phyloP scores from a whole-genome alignment of 2,329 filamentous ascomycete genomes.

The Alternaria dauci region DNA sequence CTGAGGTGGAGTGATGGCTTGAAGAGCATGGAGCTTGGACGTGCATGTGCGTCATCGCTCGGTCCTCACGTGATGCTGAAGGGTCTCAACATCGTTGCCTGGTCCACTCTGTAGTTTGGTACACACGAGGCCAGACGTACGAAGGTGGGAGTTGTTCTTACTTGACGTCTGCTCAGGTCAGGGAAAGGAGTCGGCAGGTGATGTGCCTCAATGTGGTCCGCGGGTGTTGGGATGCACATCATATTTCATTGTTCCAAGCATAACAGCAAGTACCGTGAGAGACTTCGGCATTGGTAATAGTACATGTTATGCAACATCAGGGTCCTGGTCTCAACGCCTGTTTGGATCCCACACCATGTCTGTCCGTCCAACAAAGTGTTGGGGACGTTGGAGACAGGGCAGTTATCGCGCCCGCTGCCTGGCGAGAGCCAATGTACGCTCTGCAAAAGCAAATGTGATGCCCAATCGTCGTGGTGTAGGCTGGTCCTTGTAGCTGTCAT shows the following conservation, averaged over 20 bases:
- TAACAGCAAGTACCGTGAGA: neutral
- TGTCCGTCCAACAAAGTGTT: neutral
- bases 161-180: neutral
- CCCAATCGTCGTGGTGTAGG: slow-evolving; percentile 16
- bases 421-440: neutral
- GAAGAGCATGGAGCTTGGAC: slow-evolving; percentile 27
- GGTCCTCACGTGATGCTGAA: slow-evolving; percentile 18
- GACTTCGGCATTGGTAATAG: neutral
- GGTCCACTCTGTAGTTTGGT: slow-evolving; percentile 1
- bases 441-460: slow-evolving; percentile 7
- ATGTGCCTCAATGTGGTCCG: neutral
- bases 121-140: neutral
- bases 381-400: neutral
- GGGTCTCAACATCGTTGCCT: slow-evolving; percentile 3
- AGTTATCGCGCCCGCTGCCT: neutral
- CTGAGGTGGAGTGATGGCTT: slow-evolving; percentile 38
- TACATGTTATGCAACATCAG: neutral
- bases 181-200: neutral
- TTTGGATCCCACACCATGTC: neutral
- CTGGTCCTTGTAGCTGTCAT: slow-evolving; percentile 24
- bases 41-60: slow-evolving; percentile 33
- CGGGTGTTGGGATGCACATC: neutral
- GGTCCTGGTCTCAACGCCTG: neutral
- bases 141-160: neutral
- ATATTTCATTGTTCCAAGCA: neutral